Evolutionary conservation across 2,329 filamentous ascomycete genomes (phyloP), one percentile per base, ranked within the genome.

Genomic region (Ceratocystis smalleyi): DNA sequence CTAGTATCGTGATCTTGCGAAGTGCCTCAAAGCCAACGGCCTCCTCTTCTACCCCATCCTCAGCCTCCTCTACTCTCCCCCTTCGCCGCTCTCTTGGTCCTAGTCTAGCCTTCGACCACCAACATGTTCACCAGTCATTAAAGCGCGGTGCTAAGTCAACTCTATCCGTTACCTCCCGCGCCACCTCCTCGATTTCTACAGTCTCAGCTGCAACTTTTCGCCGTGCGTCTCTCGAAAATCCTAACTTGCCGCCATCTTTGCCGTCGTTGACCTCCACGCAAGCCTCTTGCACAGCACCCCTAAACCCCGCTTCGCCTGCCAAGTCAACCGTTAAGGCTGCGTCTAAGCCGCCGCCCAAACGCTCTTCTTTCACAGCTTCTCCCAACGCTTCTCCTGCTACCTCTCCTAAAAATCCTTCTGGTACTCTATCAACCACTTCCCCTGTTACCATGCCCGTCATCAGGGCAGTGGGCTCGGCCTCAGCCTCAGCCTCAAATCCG

Each of bases 391-490:
- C 35, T 40, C 35, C 35, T 40, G 35, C 35, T 40, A 40, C 35
- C 35, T 40, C 35, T 40, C 35, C 35, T 40, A 15, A 3, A 15
- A 40, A 40, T 5, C 35, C 35, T 15, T 40, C 35, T 40, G 35
- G 12, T 12, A 40, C 35, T 40, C 35, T 12, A 40, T 40, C 35
- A 40, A 15, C 24, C 22, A 55, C 12, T n/a, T 3, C 12, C 17
- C 55, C 64, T 2, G 32, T 24, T 51, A 40, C 61, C 6, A 63
- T 62, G 61, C 64, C 64, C 32, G 51, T 65, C 55, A 59, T 66
- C 61, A 66, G 64, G 55, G 61, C 64, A 15, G 40, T 63, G 32
- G 64, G 63, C 59, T 55, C 63, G 24, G 45, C 64, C 49, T 43
- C 64, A 27, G 43, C 43, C 40, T 19, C 27, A 17, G 40, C 61